Evolutionary conservation across 306 rosid species (phyloP).

Genomic region (Corylus americana): DNA sequence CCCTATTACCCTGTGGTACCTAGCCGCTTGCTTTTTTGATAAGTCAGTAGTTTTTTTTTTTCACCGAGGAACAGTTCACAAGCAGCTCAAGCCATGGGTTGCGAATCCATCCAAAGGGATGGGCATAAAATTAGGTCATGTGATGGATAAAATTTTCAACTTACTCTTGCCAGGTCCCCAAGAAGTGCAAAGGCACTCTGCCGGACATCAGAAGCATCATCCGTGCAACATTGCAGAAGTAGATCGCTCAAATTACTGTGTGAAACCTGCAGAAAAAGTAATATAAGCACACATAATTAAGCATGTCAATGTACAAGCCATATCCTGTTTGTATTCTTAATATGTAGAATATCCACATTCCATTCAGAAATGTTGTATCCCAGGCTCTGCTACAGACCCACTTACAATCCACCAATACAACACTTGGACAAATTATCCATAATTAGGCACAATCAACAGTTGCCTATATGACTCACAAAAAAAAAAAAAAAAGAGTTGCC

Average conservation of each 20-base stretch:
- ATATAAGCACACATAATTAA: constrained; percentile 19
- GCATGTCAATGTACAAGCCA: constrained; percentile 15
- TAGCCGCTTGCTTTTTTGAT: neutral
- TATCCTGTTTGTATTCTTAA: neutral
- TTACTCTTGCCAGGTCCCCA: constrained; percentile 98
- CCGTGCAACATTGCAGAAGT: constrained; percentile 84
- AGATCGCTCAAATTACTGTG: constrained; percentile 79
- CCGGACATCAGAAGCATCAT: constrained; percentile 90
- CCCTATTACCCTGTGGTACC: constrained; percentile 7
- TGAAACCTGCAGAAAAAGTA: constrained; percentile 61
- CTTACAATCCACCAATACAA: neutral
- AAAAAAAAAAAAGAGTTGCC: no score
- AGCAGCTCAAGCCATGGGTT: neutral
- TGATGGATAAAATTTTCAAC: constrained; percentile 31
- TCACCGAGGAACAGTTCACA: neutral
- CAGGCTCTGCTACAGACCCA: constrained; percentile 4
- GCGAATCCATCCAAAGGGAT: neutral
- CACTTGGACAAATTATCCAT: neutral
- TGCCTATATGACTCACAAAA: neutral
- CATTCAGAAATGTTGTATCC: neutral
- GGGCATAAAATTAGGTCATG: constrained; percentile 8
- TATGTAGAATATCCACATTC: constrained; percentile 11
- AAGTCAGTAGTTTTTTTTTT: neutral
- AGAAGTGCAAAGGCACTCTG: constrained; percentile 97
- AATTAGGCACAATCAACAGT: neutral